phyloP scores from a whole-genome alignment of 371 early-diverging fungal genomes.

The Mucor plumbeus region DNA sequence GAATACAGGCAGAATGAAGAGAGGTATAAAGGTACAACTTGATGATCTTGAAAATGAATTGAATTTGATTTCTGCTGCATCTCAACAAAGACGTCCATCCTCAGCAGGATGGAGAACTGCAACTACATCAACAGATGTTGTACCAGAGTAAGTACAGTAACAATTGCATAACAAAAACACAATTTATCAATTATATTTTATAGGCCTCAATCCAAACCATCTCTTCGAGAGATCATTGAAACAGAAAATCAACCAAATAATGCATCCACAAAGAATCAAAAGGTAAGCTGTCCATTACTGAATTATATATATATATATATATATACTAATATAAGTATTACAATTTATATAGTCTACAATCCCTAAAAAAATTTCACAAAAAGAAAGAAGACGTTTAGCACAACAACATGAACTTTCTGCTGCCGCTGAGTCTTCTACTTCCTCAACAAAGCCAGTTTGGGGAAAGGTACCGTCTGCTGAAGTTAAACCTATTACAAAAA shows the following conservation, averaged over 20 bases:
- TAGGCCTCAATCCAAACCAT: conserved; percentile 20
- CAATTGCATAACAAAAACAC: not conserved
- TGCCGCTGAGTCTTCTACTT: conserved; percentile 19
- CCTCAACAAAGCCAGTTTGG: conserved; percentile 44
- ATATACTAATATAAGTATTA: not conserved
- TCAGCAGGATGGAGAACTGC: conserved; percentile 19
- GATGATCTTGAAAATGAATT: conserved; percentile 3
- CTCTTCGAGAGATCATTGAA: conserved; percentile 45
- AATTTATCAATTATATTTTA: not conserved
- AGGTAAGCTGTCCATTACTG: conserved; percentile 8
- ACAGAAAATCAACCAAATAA: conserved; percentile 19
- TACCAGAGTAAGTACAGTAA: not conserved
- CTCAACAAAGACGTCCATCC: not conserved
- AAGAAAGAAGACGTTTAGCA: conserved; percentile 44
- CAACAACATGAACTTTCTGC: conserved; percentile 34
- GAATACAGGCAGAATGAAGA: not conserved
- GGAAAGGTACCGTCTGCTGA: conserved; percentile 32
- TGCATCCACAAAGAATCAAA: conserved; percentile 13
- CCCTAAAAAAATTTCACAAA: conserved; percentile 53
- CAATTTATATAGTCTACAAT: conserved; percentile 5
- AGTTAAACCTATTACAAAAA: conserved; percentile 12
- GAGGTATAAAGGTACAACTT: conserved; percentile 5
- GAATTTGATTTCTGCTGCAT: not conserved
- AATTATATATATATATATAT: no score
- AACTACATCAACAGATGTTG: not conserved